phyloP scores from a whole-genome alignment of 176 grass and related monocot genomes.

The Olyra latifolia region DNA sequence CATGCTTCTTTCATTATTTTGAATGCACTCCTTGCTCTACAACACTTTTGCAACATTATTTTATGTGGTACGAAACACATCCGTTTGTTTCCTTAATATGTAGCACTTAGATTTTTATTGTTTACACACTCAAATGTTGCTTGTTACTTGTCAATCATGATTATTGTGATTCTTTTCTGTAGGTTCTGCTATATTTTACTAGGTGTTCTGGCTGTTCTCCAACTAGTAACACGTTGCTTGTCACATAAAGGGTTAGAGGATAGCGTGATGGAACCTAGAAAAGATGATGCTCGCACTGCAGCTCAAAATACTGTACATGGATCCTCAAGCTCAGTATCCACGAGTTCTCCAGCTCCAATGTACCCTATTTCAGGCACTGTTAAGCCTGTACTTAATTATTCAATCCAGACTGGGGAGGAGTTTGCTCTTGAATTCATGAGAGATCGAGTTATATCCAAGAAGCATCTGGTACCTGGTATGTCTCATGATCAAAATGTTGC shows the following conservation, averaged over 20 bases:
- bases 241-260: not conserved
- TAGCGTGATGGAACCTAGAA: slow-evolving; percentile 55
- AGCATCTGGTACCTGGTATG: slow-evolving; percentile 46
- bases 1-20: not conserved
- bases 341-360: slow-evolving; percentile 42
- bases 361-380: slow-evolving; percentile 25
- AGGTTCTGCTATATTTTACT: slow-evolving; percentile 15
- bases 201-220: not conserved
- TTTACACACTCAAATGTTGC: not conserved
- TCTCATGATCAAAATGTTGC: slow-evolving; percentile 47
- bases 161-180: slow-evolving; percentile 27
- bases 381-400: slow-evolving; percentile 90
- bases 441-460: slow-evolving; percentile 77
- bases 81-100: slow-evolving; percentile 4
- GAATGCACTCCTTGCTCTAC: not conserved
- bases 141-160: slow-evolving; percentile 1
- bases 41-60: not conserved
- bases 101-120: not conserved
- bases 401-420: slow-evolving; percentile 96
- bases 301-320: slow-evolving; percentile 36
- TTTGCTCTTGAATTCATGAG: slow-evolving; percentile 96
- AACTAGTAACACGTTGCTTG: not conserved
- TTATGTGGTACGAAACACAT: not conserved
- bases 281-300: slow-evolving; percentile 36
- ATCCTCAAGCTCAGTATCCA: slow-evolving; percentile 34